phyloP scores from a whole-genome alignment of 805 yeast species.

The Candida silvatica region DNA sequence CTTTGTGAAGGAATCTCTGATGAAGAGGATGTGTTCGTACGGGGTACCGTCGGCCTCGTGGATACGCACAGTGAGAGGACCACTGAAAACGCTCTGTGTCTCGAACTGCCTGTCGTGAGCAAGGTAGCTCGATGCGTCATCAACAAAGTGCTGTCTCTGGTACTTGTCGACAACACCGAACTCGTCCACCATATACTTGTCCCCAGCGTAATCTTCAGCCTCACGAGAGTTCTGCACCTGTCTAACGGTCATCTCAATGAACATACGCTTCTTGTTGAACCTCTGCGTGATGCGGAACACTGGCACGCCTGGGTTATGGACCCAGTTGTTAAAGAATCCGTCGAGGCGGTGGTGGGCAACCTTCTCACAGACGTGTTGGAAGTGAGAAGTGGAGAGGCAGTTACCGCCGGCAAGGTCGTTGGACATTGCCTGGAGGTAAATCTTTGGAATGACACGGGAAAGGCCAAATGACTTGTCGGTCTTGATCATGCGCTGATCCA shows the following conservation, averaged over 20 bases:
- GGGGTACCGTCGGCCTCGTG: conserved; percentile 99
- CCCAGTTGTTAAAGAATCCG: conserved; percentile 88
- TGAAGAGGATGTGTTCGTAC: conserved; percentile 91
- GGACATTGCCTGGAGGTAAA: conserved; percentile 90
- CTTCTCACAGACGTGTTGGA: conserved; percentile 89
- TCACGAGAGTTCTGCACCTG: conserved; percentile 63
- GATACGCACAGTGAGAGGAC: conserved; percentile 94
- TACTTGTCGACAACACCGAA: conserved; percentile 1
- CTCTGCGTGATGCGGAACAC: conserved; percentile 81
- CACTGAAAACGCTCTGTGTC: conserved; percentile 57
- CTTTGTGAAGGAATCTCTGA: conserved; percentile 77
- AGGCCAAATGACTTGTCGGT: conserved; percentile 92
- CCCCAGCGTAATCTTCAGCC: conserved; percentile 4
- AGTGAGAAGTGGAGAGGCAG: conserved; percentile 70
- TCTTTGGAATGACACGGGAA: conserved; percentile 82
- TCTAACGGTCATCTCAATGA: conserved; percentile 88
- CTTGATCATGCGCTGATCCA: conserved; percentile 91
- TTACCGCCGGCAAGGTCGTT: conserved; percentile 79
- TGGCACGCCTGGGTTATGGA: conserved; percentile 83
- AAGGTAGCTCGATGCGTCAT: conserved; percentile 32
- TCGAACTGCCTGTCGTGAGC: conserved; percentile 35
- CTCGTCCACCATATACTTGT: conserved; percentile 9
- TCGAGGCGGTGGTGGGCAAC: conserved; percentile 84
- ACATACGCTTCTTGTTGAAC: conserved; percentile 88
- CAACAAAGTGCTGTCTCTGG: conserved; percentile 31